Evolutionary conservation across 2,329 filamentous ascomycete species (phyloP).

Genomic region (Scleromitrula shiraiana): DNA sequence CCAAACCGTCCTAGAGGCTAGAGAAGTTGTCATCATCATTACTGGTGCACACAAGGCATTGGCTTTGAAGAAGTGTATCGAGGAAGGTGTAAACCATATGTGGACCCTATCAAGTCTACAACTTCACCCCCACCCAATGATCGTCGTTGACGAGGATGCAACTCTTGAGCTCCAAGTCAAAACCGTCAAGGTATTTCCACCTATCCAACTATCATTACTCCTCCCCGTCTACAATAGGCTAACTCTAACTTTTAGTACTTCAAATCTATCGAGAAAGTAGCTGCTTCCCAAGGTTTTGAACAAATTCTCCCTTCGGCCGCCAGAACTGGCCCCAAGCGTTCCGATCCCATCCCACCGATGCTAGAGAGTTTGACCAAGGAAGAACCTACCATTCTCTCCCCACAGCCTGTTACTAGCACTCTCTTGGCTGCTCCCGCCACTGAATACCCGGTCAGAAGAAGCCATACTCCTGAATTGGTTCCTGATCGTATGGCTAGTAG

Average conservation of each 20-base stretch:
- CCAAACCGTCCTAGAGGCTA: conserved; percentile 71
- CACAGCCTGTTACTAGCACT: conserved; percentile 48
- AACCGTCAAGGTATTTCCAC: conserved; percentile 50
- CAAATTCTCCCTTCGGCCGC: conserved; percentile 50
- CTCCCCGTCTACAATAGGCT: background rate
- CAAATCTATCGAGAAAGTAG: conserved; percentile 61
- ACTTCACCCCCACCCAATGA: conserved; percentile 71
- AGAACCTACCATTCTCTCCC: conserved; percentile 40
- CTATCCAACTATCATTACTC: background rate
- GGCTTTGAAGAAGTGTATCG: conserved; percentile 71
- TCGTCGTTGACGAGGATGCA: conserved; percentile 76
- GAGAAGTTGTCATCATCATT: conserved; percentile 77
- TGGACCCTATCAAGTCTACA: conserved; percentile 81
- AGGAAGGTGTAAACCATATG: conserved; percentile 81
- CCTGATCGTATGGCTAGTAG: conserved; percentile 37
- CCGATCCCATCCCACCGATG: conserved; percentile 15
- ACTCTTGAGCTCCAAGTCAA: conserved; percentile 67
- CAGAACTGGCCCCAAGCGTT: conserved; percentile 39
- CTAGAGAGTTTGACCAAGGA: conserved; percentile 15
- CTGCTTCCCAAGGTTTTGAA: conserved; percentile 47
- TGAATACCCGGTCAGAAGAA: conserved; percentile 44
- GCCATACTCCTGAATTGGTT: conserved; percentile 51
- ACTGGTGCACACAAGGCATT: conserved; percentile 73
- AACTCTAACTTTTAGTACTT: conserved; percentile 48
- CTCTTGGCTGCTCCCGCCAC: conserved; percentile 46